Conservation (phyloP, 108 stramenopile genomes). For the Schizochytrium sp. region DNA sequence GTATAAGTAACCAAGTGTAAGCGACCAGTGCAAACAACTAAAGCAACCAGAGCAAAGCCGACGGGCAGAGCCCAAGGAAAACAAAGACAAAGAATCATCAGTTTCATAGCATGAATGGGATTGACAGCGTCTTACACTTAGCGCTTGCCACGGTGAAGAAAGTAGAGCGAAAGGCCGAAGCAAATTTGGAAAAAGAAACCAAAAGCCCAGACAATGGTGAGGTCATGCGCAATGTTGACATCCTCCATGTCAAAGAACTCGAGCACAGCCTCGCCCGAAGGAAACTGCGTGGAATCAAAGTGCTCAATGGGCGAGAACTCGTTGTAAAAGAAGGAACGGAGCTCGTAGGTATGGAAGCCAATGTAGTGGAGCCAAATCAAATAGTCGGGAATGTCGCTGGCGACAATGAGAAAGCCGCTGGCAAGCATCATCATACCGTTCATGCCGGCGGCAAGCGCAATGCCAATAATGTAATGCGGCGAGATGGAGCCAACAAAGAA, state of each 20-base stretch:
- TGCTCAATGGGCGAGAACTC: neutral
- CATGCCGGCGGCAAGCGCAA: constrained; percentile 9
- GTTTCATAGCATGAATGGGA: too few species aligned
- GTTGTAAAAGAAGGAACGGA: constrained; percentile 10
- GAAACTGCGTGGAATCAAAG: neutral
- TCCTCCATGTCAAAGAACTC: constrained; percentile 9
- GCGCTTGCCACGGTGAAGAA: neutral
- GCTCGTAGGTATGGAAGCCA: neutral
- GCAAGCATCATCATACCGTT: neutral
- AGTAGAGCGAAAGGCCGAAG: neutral
- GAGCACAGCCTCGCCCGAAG: neutral
- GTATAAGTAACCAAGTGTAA: too few species aligned
- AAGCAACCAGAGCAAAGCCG: too few species aligned
- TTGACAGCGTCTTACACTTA: neutral
- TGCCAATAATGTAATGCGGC: constrained; percentile 25
- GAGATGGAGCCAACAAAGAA: neutral
- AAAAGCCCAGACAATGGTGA: neutral
- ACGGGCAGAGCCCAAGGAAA: too few species aligned
- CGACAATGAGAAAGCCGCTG: constrained; percentile 16
- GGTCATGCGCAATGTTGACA: neutral
- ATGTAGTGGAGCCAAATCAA: constrained; percentile 24
- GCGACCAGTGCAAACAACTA: too few species aligned
- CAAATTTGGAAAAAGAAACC: constrained; percentile 4
- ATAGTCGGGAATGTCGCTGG: neutral
- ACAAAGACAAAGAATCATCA: too few species aligned